Evolutionary conservation across 345 rosid genomes (phyloP).

Genomic region (Brassica cretica): DNA sequence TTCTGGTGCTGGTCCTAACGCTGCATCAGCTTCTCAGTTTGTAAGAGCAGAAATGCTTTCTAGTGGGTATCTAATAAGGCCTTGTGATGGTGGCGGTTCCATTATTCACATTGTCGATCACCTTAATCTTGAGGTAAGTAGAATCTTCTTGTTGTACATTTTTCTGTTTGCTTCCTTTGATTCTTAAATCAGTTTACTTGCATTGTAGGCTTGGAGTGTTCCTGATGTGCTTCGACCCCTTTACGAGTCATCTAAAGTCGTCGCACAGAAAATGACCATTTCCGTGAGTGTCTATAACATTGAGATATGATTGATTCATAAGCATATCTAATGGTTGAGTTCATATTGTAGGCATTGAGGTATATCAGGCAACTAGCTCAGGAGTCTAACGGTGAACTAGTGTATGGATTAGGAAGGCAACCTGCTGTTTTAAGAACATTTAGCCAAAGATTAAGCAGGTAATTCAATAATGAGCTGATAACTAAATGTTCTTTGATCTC

Average conservation of each 20-base stretch:
- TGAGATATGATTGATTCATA: not conserved
- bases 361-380: constrained; percentile 88
- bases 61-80: constrained; percentile 92
- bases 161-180: not conserved
- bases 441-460: constrained; percentile 97
- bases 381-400: constrained; percentile 94
- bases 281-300: constrained; percentile 56
- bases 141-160: not conserved
- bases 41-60: constrained; percentile 98
- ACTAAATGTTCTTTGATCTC: not conserved
- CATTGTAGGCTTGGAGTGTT: constrained; percentile 89
- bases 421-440: constrained; percentile 94
- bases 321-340: constrained; percentile 19
- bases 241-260: constrained; percentile 87
- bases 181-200: not conserved
- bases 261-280: constrained; percentile 93
- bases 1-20: constrained; percentile 85
- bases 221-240: constrained; percentile 97
- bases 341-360: constrained; percentile 66
- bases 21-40: constrained; percentile 79
- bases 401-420: constrained; percentile 91
- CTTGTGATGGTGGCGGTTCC: constrained; percentile 99
- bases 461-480: not conserved
- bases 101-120: constrained; percentile 98
- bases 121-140: constrained; percentile 80